Percentiles rank a stretch among this genome's conserved stretches.
phyloP scores from a whole-genome alignment of 306 rosid species.

The Lathyrus sativus region DNA sequence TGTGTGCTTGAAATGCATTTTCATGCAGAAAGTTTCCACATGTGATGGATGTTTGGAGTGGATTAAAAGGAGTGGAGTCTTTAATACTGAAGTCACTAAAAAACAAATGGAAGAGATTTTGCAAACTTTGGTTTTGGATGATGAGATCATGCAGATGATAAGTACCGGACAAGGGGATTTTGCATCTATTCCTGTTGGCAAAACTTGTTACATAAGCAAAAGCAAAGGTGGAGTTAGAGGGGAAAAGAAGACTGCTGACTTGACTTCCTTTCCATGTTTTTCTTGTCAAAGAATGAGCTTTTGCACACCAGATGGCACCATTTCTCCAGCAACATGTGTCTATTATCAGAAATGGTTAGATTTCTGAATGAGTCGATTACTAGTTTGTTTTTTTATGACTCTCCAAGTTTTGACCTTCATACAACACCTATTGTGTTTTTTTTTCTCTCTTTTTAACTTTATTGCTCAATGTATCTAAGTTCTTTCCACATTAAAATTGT shows the following conservation, averaged over 20 bases:
- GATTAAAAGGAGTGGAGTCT: constrained; percentile 34
- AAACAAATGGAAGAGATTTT: constrained; percentile 63
- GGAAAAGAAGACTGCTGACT: constrained; percentile 48
- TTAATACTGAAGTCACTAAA: constrained; percentile 38
- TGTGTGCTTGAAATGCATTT: constrained; percentile 44
- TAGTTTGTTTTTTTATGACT: too few species aligned
- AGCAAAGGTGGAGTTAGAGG: constrained; percentile 50
- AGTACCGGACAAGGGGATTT: constrained; percentile 72
- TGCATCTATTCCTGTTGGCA: constrained; percentile 54
- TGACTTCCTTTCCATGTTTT: constrained; percentile 76
- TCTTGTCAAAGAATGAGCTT: constrained; percentile 66
- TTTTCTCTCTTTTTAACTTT: too few species aligned
- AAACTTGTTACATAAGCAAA: constrained; percentile 60
- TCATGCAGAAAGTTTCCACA: constrained; percentile 51
- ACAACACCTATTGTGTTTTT: too few species aligned
- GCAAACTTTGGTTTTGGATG: constrained; percentile 62
- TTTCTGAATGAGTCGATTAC: constrained; percentile 56
- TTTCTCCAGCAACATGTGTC: constrained; percentile 69
- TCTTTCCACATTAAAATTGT: too few species aligned
- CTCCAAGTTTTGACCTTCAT: too few species aligned
- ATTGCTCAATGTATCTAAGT: too few species aligned
- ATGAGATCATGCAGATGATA: constrained; percentile 54
- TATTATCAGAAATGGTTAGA: constrained; percentile 69
- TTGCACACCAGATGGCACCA: constrained; percentile 66
- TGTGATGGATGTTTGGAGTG: constrained; percentile 51